Conservation (phyloP, 2,329 filamentous ascomycete species). For the Ophiostoma pallidulum region DNA sequence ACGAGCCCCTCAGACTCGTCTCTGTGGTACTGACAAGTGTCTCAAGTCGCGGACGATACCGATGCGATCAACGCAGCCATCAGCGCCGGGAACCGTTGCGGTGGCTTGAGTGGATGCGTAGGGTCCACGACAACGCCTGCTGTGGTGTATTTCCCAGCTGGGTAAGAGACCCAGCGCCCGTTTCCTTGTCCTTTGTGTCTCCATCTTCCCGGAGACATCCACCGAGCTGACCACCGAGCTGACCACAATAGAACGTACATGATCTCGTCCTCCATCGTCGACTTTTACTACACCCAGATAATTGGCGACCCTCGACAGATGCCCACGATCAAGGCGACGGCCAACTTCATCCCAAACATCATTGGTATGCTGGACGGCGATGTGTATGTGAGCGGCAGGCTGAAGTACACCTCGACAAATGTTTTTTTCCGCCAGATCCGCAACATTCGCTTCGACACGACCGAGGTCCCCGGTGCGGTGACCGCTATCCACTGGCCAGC, state of each 20-base stretch:
- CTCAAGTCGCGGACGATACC: conserved; percentile 59
- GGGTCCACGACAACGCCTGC: conserved; percentile 18
- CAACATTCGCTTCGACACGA: conserved; percentile 19
- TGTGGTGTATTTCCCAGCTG: conserved; percentile 18
- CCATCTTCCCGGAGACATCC: no score
- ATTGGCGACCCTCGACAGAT: conserved; percentile 17
- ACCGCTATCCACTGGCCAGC: conserved; percentile 53
- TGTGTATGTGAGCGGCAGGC: conserved; percentile 31
- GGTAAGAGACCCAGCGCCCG: conserved; percentile 2
- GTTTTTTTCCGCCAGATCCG: conserved; percentile 31
- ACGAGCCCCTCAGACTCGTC: no score
- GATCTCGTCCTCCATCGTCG: conserved; percentile 18
- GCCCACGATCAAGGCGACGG: conserved; percentile 23
- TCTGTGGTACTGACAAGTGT: no score
- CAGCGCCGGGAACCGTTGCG: conserved; percentile 26
- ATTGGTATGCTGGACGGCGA: conserved; percentile 41
- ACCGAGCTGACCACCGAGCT: no score
- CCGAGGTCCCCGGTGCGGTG: conserved; percentile 19
- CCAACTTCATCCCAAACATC: conserved; percentile 32
- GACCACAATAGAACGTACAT: conserved; percentile 16
- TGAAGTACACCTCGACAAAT: conserved; percentile 46
- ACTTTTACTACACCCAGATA: conserved; percentile 20
- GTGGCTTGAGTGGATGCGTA: conserved; percentile 20
- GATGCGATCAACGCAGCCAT: conserved; percentile 60
- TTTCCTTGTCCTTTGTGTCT: neutral